These are phyloP conservation scores for Leptoxyphium fumago DNA, from an alignment of 2,329 filamentous ascomycete species.

Conservation along the genomic window DNA sequence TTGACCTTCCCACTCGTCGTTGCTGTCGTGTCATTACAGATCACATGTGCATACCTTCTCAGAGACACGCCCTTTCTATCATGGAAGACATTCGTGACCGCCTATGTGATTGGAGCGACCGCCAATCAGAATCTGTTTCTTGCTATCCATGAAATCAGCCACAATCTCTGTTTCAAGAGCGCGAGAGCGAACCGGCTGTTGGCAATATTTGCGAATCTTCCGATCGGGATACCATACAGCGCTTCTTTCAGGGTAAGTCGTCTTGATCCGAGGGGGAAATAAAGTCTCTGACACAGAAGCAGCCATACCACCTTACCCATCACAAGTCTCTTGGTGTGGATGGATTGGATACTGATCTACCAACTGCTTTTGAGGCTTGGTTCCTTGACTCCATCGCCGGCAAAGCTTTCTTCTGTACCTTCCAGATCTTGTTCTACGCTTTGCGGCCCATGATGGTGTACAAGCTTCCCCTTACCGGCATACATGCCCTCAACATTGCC, in stretches of 20 bases:
- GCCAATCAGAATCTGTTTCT: slow-evolving; percentile 98
- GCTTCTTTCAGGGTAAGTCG: slow-evolving; percentile 71
- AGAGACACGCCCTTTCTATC: slow-evolving; percentile 66
- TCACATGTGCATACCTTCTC: slow-evolving; percentile 62
- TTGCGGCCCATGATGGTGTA: slow-evolving; percentile 91
- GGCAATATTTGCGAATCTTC: slow-evolving; percentile 86
- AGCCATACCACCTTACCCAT: slow-evolving; percentile 95
- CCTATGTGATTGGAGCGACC: slow-evolving; percentile 84
- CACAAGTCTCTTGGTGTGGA: slow-evolving; percentile 97
- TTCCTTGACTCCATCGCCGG: slow-evolving; percentile 89
- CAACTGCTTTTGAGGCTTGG: slow-evolving; percentile 77
- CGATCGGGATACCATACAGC: slow-evolving; percentile 90
- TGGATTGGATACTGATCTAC: slow-evolving; percentile 89
- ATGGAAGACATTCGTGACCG: slow-evolving; percentile 69
- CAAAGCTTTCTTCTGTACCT: slow-evolving; percentile 98
- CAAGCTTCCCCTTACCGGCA: slow-evolving; percentile 68
- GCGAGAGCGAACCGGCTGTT: slow-evolving; percentile 67
- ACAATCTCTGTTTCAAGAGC: slow-evolving; percentile 86
- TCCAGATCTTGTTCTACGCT: slow-evolving; percentile 98
- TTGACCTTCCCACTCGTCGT: slow-evolving; percentile 88
- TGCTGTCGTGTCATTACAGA: slow-evolving; percentile 68
- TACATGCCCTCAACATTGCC: slow-evolving; percentile 70
- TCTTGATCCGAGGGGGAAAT: background rate
- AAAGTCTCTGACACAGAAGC: background rate
- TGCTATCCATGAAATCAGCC: slow-evolving; percentile 96